Evolutionary conservation across 441 rosid genomes (phyloP), one percentile per base, ranked within the genome.

Genomic region (Adansonia gregorii): DNA sequence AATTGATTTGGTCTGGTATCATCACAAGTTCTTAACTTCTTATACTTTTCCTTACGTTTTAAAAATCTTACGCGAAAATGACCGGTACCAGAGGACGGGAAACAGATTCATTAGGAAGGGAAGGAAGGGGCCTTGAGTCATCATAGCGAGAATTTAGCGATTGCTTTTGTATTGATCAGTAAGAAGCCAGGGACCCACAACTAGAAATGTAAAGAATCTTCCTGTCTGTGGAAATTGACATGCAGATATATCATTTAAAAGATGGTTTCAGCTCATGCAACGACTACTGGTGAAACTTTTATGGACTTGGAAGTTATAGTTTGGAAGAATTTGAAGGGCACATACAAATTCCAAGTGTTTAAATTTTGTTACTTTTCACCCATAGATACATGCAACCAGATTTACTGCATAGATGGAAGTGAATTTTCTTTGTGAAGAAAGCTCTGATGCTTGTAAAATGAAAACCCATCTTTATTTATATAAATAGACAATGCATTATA

Each of bases 161-260:
- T 93, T 84, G 95, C 96, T 45, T 93, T 85, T 70, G 98, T 94
- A 70, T 83, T 91, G 87, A 83, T 93, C 80, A 91, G 93, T 78
- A 88, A 93, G 20, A 87, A 89, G 63, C 92, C 97, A 9, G 88
- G 91, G 24, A 56, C 93, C 70, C 2, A 88, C 92, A 46, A 90
- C 90, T 54, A 89, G 93, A 81, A 90, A 92, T 35, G 88, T 91
- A 56, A 93, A 93, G 91, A 93, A 92, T 82, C 94, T 93, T 75
- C 89, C 97, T 7, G 90, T 93, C 0, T 93, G 98, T 74, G 82
- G 86, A 65, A 90, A 92, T 35, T 92, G 98, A 75, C 96, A 93
- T 77, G 85, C 89, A 11, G 93, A 93, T 93, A 83, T 94, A 89
- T 80, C 95, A 92, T 83, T 90, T 93, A 81, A 89, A 84, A 78